Conservation (phyloP, 257 asterid genomes). For the Paulownia fortunei region DNA sequence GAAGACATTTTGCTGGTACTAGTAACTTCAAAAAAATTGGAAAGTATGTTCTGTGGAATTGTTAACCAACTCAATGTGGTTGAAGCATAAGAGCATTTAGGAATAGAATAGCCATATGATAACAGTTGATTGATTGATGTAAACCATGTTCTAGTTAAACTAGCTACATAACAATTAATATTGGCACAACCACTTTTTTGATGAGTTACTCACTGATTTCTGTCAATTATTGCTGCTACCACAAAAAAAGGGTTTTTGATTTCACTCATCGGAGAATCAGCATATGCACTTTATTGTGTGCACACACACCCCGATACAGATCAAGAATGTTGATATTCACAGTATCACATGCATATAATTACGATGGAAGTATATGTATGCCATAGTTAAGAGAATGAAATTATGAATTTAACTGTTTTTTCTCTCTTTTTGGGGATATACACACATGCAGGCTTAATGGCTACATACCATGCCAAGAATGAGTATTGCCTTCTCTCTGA, state of each 20-base stretch:
- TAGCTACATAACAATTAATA: no score
- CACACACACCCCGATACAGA: not conserved
- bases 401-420: not conserved
- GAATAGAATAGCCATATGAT: not conserved
- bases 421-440: not conserved
- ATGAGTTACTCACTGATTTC: no score
- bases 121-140: no score
- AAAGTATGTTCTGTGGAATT: not conserved
- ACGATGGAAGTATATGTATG: not conserved
- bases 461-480: constrained; percentile 94
- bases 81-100: not conserved
- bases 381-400: not conserved
- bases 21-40: not conserved
- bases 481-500: constrained; percentile 95
- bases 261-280: no score
- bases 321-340: not conserved
- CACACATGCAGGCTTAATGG: constrained; percentile 80
- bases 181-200: no score
- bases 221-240: no score
- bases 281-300: no score
- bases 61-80: not conserved
- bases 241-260: no score
- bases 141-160: no score
- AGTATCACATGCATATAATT: no score
- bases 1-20: not conserved